Percentiles rank a stretch among this genome's conserved stretches.
These are phyloP conservation scores for Mrakia frigida DNA, from an alignment of 768 basidiomycete species.

Conservation along the genomic window DNA sequence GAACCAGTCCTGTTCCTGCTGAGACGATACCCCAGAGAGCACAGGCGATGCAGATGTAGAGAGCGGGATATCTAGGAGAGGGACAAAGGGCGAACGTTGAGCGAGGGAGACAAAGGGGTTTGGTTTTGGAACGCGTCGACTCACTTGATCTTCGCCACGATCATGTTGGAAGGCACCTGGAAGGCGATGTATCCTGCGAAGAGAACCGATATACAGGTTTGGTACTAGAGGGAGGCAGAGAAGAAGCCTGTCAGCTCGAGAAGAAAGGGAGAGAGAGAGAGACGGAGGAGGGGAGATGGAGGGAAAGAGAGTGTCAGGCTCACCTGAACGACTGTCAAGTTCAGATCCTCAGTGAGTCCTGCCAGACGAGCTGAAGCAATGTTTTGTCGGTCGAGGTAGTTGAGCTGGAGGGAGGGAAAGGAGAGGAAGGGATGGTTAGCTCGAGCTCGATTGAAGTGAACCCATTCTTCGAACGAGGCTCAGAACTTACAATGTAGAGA, in stretches of 20 bases:
- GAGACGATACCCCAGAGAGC: constrained; percentile 39
- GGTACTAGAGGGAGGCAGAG: no score
- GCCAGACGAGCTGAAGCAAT: constrained; percentile 40
- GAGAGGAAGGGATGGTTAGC: not conserved
- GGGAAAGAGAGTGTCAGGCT: no score
- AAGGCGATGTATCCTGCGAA: constrained; percentile 42
- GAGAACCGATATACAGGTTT: constrained; percentile 38
- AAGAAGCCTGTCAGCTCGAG: no score
- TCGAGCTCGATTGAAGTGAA: no score
- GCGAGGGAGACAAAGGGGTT: no score
- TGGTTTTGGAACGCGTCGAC: no score
- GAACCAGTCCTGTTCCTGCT: constrained; percentile 39
- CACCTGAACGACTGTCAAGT: constrained; percentile 36
- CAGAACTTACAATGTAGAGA: not conserved
- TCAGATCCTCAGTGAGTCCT: constrained; percentile 38
- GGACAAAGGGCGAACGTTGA: no score
- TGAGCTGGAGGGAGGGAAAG: not conserved
- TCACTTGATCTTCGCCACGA: constrained; percentile 7
- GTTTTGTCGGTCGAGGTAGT: constrained; percentile 38
- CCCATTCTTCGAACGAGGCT: not conserved
- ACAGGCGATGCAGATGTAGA: constrained; percentile 39
- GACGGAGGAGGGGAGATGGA: no score
- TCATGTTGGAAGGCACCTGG: constrained; percentile 31
- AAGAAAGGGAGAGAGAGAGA: no score
- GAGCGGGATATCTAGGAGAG: constrained; percentile 32